These are phyloP conservation scores for Nitzschia palea DNA, from an alignment of 108 stramenopile species.

Conservation along the genomic window DNA sequence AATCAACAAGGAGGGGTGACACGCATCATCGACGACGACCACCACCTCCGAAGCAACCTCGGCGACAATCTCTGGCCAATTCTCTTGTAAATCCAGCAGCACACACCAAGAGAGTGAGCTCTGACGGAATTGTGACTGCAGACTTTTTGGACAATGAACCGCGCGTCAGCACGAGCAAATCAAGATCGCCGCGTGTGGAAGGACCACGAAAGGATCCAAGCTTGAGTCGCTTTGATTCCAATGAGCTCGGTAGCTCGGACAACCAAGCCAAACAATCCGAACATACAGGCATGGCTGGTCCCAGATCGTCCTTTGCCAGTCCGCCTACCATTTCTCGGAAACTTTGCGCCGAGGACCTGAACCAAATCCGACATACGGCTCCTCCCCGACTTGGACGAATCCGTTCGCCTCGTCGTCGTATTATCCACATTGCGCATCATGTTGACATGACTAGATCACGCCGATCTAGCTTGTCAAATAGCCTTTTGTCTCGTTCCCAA, in stretches of 20 bases:
- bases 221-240: not conserved
- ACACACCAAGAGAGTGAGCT: not conserved
- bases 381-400: conserved; percentile 4
- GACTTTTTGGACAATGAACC: not conserved
- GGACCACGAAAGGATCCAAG: not conserved
- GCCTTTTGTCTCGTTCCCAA: not conserved
- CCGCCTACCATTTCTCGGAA: not conserved
- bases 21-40: not conserved
- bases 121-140: not conserved
- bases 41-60: conserved; percentile 11
- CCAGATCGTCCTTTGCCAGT: not conserved
- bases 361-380: not conserved
- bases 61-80: not conserved
- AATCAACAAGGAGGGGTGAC: not conserved
- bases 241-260: not conserved
- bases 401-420: not conserved
- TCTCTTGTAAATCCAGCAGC: not conserved
- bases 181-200: not conserved
- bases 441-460: not conserved
- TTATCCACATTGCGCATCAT: not conserved
- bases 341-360: not conserved
- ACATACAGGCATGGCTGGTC: not conserved
- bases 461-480: not conserved
- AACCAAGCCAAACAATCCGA: too few species aligned
- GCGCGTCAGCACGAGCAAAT: not conserved